Evolutionary conservation across 768 basidiomycete genomes (phyloP).

Genomic region (Vararia minispora): DNA sequence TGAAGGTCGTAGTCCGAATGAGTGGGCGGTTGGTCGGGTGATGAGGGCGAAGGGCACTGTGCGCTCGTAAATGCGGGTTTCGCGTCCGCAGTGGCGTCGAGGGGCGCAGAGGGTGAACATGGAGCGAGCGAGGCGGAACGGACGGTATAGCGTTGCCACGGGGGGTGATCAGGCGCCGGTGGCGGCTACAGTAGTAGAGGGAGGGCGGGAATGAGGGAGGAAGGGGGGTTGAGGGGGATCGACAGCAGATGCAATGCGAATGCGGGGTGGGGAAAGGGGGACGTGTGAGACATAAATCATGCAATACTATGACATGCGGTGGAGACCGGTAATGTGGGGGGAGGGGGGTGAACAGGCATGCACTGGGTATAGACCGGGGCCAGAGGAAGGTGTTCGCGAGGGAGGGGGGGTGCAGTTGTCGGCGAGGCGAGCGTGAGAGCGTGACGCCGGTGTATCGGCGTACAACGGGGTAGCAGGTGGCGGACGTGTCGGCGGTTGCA

Average conservation of each 20-base stretch:
- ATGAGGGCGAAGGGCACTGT: too few relatives aligned
- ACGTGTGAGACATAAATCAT: slow-evolving; percentile 14
- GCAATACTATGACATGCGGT: too few relatives aligned
- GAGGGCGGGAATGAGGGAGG: too few relatives aligned
- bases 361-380: slow-evolving; percentile 9
- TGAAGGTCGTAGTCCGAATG: too few relatives aligned
- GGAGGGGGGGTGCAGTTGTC: slow-evolving; percentile 14
- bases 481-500: slow-evolving; percentile 10
- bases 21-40: too few relatives aligned
- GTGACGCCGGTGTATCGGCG: slow-evolving; percentile 68
- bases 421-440: slow-evolving; percentile 22
- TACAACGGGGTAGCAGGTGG: slow-evolving; percentile 32
- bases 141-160: slow-evolving; percentile 9
- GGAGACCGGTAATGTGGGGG: slow-evolving; percentile 12
- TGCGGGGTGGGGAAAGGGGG: slow-evolving; percentile 1
- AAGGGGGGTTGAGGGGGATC: too few relatives aligned
- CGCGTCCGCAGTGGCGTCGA: too few relatives aligned
- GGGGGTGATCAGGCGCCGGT: slow-evolving; percentile 37
- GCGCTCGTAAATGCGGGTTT: too few relatives aligned
- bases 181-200: too few relatives aligned
- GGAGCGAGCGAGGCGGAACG: slow-evolving; percentile 16
- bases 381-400: slow-evolving; percentile 11
- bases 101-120: slow-evolving; percentile 19
- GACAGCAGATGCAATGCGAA: too few relatives aligned
- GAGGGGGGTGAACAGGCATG: slow-evolving; percentile 10